Percentiles rank a stretch among this genome's conserved stretches.
Conservation (phyloP, 2,329 filamentous ascomycete genomes). For the Paradendryphiella salina region DNA sequence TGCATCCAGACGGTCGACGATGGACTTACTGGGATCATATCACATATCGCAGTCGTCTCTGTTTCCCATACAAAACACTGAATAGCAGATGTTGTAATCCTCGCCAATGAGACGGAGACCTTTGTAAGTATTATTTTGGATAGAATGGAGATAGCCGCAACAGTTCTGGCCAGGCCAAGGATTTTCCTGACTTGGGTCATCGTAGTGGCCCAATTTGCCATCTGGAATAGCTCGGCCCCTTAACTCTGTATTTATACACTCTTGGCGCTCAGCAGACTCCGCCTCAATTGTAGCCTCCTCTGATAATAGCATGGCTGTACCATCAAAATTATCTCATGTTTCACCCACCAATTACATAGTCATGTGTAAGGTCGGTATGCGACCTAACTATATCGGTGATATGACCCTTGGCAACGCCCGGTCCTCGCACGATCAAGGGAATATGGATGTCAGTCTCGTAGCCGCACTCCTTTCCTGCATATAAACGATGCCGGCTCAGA, state of each 20-base stretch:
- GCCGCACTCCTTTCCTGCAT: conserved; percentile 27
- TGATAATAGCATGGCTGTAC: background rate
- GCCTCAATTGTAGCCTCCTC: background rate
- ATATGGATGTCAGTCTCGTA: background rate
- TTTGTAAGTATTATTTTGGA: background rate
- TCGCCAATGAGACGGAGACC: background rate
- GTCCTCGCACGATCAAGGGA: background rate
- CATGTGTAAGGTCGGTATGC: background rate
- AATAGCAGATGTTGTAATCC: conserved; percentile 1
- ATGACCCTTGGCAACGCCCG: background rate
- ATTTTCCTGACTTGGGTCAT: no score
- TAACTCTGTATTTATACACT: background rate
- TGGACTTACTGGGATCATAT: background rate
- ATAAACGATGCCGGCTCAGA: conserved; percentile 43
- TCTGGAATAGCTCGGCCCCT: background rate
- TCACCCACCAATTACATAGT: background rate
- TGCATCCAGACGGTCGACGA: background rate
- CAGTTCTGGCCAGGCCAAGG: no score
- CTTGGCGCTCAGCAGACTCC: background rate
- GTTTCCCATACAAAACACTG: background rate
- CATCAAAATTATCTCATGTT: background rate
- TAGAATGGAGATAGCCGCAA: no score
- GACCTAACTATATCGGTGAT: background rate
- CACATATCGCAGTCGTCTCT: background rate
- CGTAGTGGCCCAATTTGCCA: no score